A percentile compares a stretch with the other conserved stretches of the same genome.
These are phyloP conservation scores for Stagonosporopsis rhizophila DNA, from an alignment of 2,329 filamentous ascomycete genomes.

Conservation along the genomic window DNA sequence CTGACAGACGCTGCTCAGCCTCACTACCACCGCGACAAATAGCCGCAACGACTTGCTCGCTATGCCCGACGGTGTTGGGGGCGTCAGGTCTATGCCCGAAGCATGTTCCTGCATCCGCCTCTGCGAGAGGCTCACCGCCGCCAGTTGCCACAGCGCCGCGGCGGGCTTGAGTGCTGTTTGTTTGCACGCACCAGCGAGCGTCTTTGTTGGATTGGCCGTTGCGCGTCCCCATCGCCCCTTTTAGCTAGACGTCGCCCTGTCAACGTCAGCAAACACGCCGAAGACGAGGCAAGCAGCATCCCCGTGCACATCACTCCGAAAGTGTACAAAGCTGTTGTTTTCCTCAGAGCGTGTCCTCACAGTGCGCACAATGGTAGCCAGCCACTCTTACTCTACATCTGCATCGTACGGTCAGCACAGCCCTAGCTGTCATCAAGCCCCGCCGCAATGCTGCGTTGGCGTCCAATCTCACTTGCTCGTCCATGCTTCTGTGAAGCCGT, in stretches of 20 bases:
- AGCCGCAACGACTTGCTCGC: conserved; percentile 9
- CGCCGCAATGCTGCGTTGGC: conserved; percentile 12
- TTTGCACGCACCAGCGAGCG: conserved; percentile 13
- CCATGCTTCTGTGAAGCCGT: conserved; percentile 7
- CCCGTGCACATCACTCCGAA: conserved; percentile 15
- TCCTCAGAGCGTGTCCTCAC: background rate
- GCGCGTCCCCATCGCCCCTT: conserved; percentile 17
- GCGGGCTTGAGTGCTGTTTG: conserved; percentile 8
- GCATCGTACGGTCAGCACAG: conserved; percentile 7
- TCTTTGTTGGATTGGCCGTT: conserved; percentile 14
- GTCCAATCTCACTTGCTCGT: conserved; percentile 13
- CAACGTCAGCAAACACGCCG: conserved; percentile 20
- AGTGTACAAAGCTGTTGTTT: conserved; percentile 4
- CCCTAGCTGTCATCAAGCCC: conserved; percentile 7
- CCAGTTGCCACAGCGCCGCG: conserved; percentile 8
- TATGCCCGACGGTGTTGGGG: conserved; percentile 12
- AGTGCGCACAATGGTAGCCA: background rate
- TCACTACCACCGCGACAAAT: conserved; percentile 23
- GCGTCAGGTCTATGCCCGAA: conserved; percentile 6
- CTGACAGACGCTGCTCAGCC: conserved; percentile 34
- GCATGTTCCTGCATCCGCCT: conserved; percentile 10
- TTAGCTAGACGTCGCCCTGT: conserved; percentile 19
- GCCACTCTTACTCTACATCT: conserved; percentile 7
- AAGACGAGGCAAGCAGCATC: background rate
- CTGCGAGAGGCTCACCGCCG: conserved; percentile 18